Conservation (phyloP, 345 rosid genomes). For the Hypericum androsaemum region DNA sequence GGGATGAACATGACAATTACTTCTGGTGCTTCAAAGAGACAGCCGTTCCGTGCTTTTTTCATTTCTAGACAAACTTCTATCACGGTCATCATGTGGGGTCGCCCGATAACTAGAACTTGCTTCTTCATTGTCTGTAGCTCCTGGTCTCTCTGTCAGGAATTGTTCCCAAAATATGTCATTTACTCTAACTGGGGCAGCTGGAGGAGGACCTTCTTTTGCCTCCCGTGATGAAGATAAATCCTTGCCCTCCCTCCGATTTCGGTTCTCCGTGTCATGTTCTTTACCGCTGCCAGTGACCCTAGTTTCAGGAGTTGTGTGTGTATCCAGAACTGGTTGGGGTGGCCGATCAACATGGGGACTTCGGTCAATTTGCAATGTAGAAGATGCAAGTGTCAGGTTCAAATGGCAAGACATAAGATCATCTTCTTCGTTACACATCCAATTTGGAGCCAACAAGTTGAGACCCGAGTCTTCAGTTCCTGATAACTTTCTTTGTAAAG, state of each 20-base stretch:
- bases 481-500: slow-evolving; percentile 30
- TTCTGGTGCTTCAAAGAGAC: slow-evolving; percentile 40
- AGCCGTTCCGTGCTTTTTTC: slow-evolving; percentile 52
- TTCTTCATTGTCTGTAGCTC: slow-evolving; percentile 72
- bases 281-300: slow-evolving; percentile 19
- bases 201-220: slow-evolving; percentile 26
- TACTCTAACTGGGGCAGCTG: slow-evolving; percentile 49
- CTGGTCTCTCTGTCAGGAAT: slow-evolving; percentile 87
- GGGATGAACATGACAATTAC: too few species aligned
- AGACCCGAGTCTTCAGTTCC: slow-evolving; percentile 29
- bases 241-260: slow-evolving; percentile 16
- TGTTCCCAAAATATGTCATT: slow-evolving; percentile 97
- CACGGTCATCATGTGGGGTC: slow-evolving; percentile 50
- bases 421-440: slow-evolving; percentile 45
- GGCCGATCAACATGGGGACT: slow-evolving; percentile 31
- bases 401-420: slow-evolving; percentile 76
- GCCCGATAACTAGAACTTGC: slow-evolving; percentile 63
- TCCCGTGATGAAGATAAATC: slow-evolving; percentile 27
- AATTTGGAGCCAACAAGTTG: slow-evolving; percentile 32
- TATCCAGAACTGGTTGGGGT: slow-evolving; percentile 30
- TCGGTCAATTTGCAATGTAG: slow-evolving; percentile 46
- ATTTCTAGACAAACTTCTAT: slow-evolving; percentile 35
- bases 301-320: slow-evolving; percentile 21
- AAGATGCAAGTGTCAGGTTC: slow-evolving; percentile 76
- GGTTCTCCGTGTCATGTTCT: slow-evolving; percentile 27